These are phyloP conservation scores for Rhodosorus marinus DNA, from an alignment of 23 red algal genomes.

Conservation along the genomic window DNA sequence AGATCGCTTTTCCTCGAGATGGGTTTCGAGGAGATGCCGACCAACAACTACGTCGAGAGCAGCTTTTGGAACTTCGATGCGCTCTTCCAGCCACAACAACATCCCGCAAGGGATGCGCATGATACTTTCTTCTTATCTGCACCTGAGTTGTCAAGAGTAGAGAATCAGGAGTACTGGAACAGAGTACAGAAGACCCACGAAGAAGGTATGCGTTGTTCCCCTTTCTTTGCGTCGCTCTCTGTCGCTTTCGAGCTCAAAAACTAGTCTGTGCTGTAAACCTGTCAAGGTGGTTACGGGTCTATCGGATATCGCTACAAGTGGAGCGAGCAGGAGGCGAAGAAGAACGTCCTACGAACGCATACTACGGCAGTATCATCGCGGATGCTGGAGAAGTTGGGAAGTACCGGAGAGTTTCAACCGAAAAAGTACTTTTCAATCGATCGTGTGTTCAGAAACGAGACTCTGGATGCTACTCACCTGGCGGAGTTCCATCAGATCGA, in stretches of 20 bases:
- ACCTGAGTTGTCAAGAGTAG: conserved; percentile 31
- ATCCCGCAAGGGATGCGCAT: conserved; percentile 91
- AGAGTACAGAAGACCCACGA: conserved; percentile 53
- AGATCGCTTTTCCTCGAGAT: conserved; percentile 88
- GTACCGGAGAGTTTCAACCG: conserved; percentile 30
- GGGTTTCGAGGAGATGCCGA: conserved; percentile 92
- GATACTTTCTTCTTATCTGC: conserved; percentile 92
- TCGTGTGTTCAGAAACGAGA: conserved; percentile 95
- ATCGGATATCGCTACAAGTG: conserved; percentile 80
- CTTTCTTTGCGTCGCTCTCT: no score
- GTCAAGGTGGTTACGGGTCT: conserved; percentile 72
- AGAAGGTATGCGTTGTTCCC: no score
- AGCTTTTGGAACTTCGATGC: conserved; percentile 99
- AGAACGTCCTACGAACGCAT: conserved; percentile 85
- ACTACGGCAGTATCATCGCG: conserved; percentile 84
- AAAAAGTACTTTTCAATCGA: conserved; percentile 91
- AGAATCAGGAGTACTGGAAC: conserved; percentile 53
- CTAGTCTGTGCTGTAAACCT: no score
- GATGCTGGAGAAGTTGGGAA: conserved; percentile 66
- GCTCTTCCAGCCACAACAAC: conserved; percentile 96
- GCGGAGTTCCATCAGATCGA: conserved; percentile 99
- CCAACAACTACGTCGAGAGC: conserved; percentile 81
- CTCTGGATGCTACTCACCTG: conserved; percentile 87
- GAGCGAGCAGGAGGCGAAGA: conserved; percentile 55
- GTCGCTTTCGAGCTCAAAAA: no score